Evolutionary conservation across 805 yeast species (phyloP).

Genomic region (Nakazawaea wyomingensis): DNA sequence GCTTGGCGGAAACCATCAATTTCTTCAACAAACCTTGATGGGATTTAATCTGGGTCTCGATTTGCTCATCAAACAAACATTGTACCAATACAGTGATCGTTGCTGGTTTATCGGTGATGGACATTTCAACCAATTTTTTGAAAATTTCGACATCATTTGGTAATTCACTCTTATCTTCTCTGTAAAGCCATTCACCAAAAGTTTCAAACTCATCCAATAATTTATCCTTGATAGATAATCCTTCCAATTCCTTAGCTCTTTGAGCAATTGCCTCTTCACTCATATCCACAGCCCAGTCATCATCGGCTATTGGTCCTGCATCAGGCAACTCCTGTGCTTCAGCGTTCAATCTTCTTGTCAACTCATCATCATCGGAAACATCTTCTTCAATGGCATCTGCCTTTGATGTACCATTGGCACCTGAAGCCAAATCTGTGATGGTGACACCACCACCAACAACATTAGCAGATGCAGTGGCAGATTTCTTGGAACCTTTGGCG

Average conservation of each 20-base stretch:
- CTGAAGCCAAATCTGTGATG: conserved; percentile 70
- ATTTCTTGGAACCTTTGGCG: conserved; percentile 63
- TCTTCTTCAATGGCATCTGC: conserved; percentile 31
- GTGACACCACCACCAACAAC: conserved; percentile 85
- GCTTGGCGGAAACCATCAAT: conserved; percentile 59
- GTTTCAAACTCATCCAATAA: conserved; percentile 55
- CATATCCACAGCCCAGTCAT: conserved; percentile 97
- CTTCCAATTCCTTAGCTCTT: conserved; percentile 85
- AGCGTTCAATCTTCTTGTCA: conserved; percentile 75
- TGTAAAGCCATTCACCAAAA: conserved; percentile 82
- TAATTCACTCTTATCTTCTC: conserved; percentile 45
- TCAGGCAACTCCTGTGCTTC: conserved; percentile 70
- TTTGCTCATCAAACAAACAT: conserved; percentile 73
- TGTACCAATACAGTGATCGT: conserved; percentile 92
- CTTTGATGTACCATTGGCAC: conserved; percentile 30
- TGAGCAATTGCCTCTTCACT: conserved; percentile 93
- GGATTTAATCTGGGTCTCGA: conserved; percentile 62
- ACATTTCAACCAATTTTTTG: conserved; percentile 80
- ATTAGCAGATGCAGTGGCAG: conserved; percentile 86
- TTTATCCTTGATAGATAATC: conserved; percentile 38
- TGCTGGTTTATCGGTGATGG: conserved; percentile 63
- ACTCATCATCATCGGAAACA: conserved; percentile 64
- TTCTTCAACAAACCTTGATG: conserved; percentile 84
- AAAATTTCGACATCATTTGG: conserved; percentile 88
- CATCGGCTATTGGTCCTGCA: conserved; percentile 69